Percentiles rank a stretch among this genome's conserved stretches.
phyloP scores from a whole-genome alignment of 306 rosid genomes.

The Myrica gale region DNA sequence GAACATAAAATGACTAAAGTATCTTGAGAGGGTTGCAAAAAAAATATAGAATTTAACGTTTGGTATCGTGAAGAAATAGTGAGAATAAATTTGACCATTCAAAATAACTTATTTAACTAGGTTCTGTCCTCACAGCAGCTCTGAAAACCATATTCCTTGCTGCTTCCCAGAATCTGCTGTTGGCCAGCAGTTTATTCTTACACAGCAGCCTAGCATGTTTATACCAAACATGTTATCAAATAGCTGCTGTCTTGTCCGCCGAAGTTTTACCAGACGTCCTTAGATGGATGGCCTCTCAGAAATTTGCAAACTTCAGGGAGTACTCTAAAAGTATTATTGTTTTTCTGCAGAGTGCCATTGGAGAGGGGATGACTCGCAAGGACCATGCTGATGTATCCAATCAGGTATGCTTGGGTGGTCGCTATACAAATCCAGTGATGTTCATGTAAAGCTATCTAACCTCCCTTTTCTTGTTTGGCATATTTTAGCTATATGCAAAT shows the following conservation, averaged over 20 bases:
- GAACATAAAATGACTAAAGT: background rate
- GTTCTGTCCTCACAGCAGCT: background rate
- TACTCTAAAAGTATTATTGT: slow-evolving; percentile 26
- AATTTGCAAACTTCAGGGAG: slow-evolving; percentile 1
- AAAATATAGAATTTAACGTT: background rate
- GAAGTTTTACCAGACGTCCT: background rate
- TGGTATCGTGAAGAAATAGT: too few relatives aligned
- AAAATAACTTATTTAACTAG: background rate
- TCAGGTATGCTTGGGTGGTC: slow-evolving; percentile 59
- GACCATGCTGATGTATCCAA: slow-evolving; percentile 98
- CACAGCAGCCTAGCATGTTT: background rate
- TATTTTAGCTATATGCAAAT: slow-evolving; percentile 85
- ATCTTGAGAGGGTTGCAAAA: background rate
- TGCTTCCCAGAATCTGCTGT: background rate
- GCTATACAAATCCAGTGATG: background rate
- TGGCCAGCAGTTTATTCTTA: background rate
- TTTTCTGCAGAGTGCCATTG: slow-evolving; percentile 92
- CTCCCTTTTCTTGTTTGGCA: slow-evolving; percentile 7
- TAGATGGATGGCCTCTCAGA: slow-evolving; percentile 17
- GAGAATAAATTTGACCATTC: background rate
- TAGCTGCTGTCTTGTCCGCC: background rate
- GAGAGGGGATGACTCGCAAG: slow-evolving; percentile 98
- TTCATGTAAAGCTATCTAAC: slow-evolving; percentile 23
- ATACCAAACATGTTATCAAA: background rate
- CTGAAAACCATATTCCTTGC: background rate